Evolutionary conservation across 83 land plant genomes (phyloP).

Genomic region (Thuja plicata): DNA sequence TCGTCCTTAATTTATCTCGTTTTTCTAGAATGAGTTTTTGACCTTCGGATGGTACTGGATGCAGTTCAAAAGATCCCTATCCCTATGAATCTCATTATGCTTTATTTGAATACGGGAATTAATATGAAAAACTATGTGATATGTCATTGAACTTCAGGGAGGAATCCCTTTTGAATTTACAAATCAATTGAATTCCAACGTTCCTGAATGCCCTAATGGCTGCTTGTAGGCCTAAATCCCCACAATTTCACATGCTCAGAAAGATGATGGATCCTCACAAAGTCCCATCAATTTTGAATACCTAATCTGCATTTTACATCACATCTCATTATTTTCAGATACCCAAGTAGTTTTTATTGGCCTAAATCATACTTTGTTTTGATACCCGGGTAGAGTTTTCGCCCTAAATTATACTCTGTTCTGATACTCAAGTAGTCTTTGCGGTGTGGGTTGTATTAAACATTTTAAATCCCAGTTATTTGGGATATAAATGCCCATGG

Average conservation of each 20-base stretch:
- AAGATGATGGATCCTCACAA: neutral
- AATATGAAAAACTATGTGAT: neutral
- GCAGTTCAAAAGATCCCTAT: neutral
- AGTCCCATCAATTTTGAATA: neutral
- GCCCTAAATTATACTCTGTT: neutral
- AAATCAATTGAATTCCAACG: neutral
- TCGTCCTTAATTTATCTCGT: neutral
- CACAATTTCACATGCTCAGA: neutral
- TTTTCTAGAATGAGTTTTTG: neutral
- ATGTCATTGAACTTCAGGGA: neutral
- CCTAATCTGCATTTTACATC: neutral
- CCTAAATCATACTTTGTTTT: neutral
- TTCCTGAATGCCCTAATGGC: neutral
- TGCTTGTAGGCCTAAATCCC: neutral
- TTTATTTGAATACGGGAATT: neutral
- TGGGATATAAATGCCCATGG: neutral
- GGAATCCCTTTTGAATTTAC: neutral
- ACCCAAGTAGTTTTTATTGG: neutral
- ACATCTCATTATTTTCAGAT: neutral
- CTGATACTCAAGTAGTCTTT: neutral
- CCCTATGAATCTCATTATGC: neutral
- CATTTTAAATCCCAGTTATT: neutral
- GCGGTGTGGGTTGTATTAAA: neutral
- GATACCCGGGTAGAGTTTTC: neutral
- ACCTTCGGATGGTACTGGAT: neutral